These are phyloP conservation scores for Puccinellia tenuiflora DNA, from an alignment of 176 grass and related monocot genomes.

Conservation along the genomic window DNA sequence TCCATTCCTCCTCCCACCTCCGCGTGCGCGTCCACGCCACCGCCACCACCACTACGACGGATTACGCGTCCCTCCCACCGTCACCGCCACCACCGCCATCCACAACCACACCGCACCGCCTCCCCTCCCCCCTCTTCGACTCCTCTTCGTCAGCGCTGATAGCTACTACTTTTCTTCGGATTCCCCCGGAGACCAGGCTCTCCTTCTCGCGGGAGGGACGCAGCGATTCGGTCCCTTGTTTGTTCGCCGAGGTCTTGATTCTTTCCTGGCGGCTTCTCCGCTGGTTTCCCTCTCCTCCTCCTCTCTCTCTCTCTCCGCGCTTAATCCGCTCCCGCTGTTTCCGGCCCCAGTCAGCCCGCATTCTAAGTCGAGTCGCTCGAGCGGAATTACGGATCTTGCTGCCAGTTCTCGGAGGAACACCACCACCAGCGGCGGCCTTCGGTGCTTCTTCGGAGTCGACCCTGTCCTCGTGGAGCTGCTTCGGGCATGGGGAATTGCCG, in stretches of 20 bases:
- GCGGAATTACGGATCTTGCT: background rate
- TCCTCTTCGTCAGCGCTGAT: background rate
- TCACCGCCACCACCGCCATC: background rate
- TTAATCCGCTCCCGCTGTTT: background rate
- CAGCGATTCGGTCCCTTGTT: background rate
- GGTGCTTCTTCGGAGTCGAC: slow-evolving; percentile 1
- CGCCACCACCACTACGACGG: background rate
- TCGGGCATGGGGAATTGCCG: slow-evolving; percentile 16
- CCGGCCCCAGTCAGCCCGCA: background rate
- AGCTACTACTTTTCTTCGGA: background rate
- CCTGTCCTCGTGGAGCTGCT: slow-evolving; percentile 4
- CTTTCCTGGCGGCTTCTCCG: slow-evolving; percentile 22
- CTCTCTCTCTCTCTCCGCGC: background rate
- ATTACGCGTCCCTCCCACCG: slow-evolving; percentile 20
- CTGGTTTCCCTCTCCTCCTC: background rate
- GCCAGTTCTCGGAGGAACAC: background rate
- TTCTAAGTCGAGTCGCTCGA: background rate
- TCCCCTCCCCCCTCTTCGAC: background rate
- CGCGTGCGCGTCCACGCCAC: background rate
- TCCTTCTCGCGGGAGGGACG: background rate
- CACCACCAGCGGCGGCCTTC: background rate
- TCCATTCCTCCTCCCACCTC: background rate
- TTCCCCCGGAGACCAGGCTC: background rate
- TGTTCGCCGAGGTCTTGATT: slow-evolving; percentile 6
- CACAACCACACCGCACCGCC: background rate